A percentile compares a stretch with the other conserved stretches of the same genome.
These are phyloP conservation scores for Astrephomene gubernaculifera DNA, from an alignment of 139 green algal genomes.

Conservation along the genomic window DNA sequence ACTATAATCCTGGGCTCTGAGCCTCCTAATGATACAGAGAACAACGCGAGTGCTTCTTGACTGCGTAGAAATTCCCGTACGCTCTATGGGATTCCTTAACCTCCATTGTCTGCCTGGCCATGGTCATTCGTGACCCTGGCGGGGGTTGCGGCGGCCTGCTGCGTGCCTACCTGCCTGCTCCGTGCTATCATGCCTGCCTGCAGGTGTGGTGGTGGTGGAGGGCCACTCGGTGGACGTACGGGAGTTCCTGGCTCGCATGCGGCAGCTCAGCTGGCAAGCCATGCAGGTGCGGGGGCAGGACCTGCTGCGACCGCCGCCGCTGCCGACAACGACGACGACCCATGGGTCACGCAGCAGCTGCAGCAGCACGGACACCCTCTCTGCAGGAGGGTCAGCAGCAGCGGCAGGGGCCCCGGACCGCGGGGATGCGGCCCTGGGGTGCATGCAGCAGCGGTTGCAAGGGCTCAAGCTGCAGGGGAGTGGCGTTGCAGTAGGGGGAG, in stretches of 20 bases:
- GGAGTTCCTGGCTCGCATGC: constrained; percentile 62
- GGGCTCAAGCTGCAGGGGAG: background rate
- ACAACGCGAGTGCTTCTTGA: too few species aligned
- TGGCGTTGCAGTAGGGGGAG: background rate
- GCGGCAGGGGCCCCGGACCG: background rate
- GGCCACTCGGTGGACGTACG: constrained; percentile 47
- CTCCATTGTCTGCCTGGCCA: too few species aligned
- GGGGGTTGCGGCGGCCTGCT: too few species aligned
- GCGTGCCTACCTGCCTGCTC: background rate
- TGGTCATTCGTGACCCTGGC: too few species aligned
- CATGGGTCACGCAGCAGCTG: background rate
- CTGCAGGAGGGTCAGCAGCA: background rate
- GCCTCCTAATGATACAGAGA: too few species aligned
- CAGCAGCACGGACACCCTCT: background rate
- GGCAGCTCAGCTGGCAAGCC: constrained; percentile 62
- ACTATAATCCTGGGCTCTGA: too few species aligned
- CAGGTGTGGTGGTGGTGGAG: constrained; percentile 57
- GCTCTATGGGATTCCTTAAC: too few species aligned
- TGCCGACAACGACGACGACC: background rate
- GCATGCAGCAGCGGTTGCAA: background rate
- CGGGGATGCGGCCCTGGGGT: background rate
- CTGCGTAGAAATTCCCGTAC: too few species aligned
- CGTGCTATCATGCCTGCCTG: too few species aligned
- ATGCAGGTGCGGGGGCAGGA: constrained; percentile 25
- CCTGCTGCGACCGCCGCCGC: background rate